Evolutionary conservation across 495 filamentous ascomycete species (phyloP), one percentile per base, ranked within the genome.

Genomic region (Glonium stellatum): DNA sequence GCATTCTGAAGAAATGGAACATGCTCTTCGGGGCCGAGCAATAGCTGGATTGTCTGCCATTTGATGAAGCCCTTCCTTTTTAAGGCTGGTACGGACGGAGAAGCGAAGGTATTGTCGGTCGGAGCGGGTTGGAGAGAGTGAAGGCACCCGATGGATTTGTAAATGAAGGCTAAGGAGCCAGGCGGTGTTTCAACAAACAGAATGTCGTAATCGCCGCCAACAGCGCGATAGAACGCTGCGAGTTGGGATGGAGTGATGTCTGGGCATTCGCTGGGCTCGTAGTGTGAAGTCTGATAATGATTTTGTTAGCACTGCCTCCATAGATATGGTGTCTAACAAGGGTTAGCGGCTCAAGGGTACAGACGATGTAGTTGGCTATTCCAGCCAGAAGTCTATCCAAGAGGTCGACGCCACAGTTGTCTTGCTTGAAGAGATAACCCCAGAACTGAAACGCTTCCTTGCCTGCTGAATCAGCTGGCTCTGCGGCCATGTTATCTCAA

Each of bases 1-100:
- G 95, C 90, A 64, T 82, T 85, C 66, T 92, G 91, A 8, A 98
- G 69, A 63, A 89, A 92, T 1, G 83, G 83, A 1, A 87, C 87
- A 75, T 97, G 92, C 67, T 92, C 88, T 61, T 90, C 85, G 1
- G 95, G 93, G 55, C 86, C 88, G 12, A 97, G 80, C 34, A 97
- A 78, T 31, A 95, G 75, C 73, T 97, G 90, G 15, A 98, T 90
- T 1, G 88, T 88, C 78, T 97, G 89, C 92, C 92, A 98, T 67
- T 86, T 84, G 42, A 92, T 85, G 70, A 96, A 98, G 23, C 93
- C 93, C 62, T 81, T 82, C 0, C 80, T 77, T 41, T 90, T 91
- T 57, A 98, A 76, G 13, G 90, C 88, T 10, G 93, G 93, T 39
- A 96, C 79, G 1, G 81, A 82, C 0, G 93, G 93, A 11, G 84